These are phyloP conservation scores for Mucor lusitanicus DNA, from an alignment of 371 early-diverging fungal genomes.

Conservation along the genomic window DNA sequence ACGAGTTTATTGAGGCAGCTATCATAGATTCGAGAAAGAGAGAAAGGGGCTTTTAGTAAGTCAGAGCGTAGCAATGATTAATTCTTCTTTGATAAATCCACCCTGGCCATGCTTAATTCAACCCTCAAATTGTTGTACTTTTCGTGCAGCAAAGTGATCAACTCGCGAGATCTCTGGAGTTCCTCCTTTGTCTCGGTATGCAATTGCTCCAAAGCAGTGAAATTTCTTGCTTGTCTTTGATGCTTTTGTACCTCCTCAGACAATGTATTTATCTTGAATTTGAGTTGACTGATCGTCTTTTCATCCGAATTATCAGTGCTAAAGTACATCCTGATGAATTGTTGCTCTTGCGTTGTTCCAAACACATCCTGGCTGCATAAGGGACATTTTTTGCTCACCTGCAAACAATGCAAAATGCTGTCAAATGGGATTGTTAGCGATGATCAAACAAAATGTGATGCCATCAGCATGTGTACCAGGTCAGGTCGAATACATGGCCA, in stretches of 20 bases:
- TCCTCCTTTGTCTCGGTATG: not conserved
- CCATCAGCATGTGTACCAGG: not conserved
- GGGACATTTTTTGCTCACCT: not conserved
- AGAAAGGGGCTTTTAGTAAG: no score
- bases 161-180: not conserved
- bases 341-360: not conserved
- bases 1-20: no score
- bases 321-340: not conserved
- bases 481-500: not conserved
- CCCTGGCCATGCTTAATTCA: not conserved
- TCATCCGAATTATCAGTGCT: not conserved
- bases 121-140: not conserved
- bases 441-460: not conserved
- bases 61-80: no score
- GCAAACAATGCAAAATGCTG: not conserved
- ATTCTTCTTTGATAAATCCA: not conserved
- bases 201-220: not conserved
- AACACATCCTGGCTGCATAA: not conserved
- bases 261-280: not conserved
- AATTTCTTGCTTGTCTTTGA: not conserved
- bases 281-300: not conserved
- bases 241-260: not conserved
- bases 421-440: not conserved
- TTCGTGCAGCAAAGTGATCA: not conserved
- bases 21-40: no score